Base-by-base conservation (phyloP, 345 rosid species). In the Durio zibethinus region DNA sequence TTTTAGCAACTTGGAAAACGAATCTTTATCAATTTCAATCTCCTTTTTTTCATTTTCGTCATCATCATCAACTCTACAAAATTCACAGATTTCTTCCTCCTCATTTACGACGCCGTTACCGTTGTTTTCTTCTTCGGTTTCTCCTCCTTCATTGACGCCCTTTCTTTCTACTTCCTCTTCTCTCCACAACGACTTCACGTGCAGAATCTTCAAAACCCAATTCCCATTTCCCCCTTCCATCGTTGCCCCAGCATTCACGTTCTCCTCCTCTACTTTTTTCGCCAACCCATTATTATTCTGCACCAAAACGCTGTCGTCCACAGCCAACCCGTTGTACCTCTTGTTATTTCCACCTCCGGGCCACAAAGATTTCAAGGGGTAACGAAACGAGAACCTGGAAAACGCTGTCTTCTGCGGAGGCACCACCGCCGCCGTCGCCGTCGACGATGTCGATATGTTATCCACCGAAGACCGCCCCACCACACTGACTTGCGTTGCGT, bases 181-280 rank as follows among this genome's bases (percentile, higher is more conserved):
- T 71, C 82, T 87, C 91, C 92, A 84, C 31, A 91, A 83, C 0
- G 97, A 90, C 57, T 86, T 84, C 27, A 92, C 91, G 27, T 88
- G 93, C 87, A 96, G 81, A 88, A 93, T 92, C 94, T 89, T 95
- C 85, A 90, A 57, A n/a, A 93, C 92, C 98, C 98, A 95, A 77
- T 86, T 95, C 80, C 80, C 91, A 23, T 85, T 84, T 47, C 80
- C 76, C 50, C 81, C 87, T 54, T 79, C 90, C 61, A 79, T 62
- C 73, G 43, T 48, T 57, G 80, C 80, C 9, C 43, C 78, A 36
- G 72, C 61, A 52, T 50, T 23, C 73, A 25, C 77, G 10, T 20
- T 78, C 15, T 64, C 86, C 71, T 75, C 90, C 9, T 63, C 77
- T 20, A 73, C 78, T 6, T 21, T 52, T 3, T 75, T 77, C 21